Evolutionary conservation across 2,329 filamentous ascomycete species (phyloP).

Genomic region (Scortechinia acanthostroma): DNA sequence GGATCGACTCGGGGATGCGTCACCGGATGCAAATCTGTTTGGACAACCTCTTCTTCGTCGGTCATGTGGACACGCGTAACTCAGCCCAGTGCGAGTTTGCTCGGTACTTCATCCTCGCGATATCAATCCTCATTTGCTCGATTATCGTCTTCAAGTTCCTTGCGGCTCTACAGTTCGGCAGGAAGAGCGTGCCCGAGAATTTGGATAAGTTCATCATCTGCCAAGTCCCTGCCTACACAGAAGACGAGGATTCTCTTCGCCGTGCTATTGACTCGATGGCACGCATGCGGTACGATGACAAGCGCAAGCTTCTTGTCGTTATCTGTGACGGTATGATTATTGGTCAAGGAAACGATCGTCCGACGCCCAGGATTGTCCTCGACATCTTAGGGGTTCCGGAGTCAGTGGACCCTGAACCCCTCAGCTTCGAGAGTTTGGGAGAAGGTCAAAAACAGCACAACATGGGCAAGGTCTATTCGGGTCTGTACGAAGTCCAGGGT

Average conservation of each 20-base stretch:
- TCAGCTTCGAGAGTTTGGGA: slow-evolving; percentile 93
- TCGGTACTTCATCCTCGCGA: slow-evolving; percentile 78
- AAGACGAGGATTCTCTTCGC: slow-evolving; percentile 93
- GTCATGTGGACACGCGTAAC: slow-evolving; percentile 83
- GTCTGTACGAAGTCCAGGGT: slow-evolving; percentile 92
- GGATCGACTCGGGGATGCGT: slow-evolving; percentile 46
- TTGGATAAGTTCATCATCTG: slow-evolving; percentile 98
- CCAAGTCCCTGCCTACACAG: slow-evolving; percentile 94
- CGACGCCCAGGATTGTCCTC: slow-evolving; percentile 89
- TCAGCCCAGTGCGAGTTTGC: slow-evolving; percentile 80
- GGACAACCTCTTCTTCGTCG: slow-evolving; percentile 91
- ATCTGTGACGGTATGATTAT: slow-evolving; percentile 99
- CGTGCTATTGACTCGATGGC: slow-evolving; percentile 95
- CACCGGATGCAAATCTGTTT: slow-evolving; percentile 73
- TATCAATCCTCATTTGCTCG: slow-evolving; percentile 71
- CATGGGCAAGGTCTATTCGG: slow-evolving; percentile 98
- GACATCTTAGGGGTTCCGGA: slow-evolving; percentile 95
- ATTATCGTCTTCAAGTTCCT: slow-evolving; percentile 95
- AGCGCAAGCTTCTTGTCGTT: slow-evolving; percentile 87
- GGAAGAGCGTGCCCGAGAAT: slow-evolving; percentile 86
- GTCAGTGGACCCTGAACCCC: slow-evolving; percentile 84
- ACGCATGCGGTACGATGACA: slow-evolving; percentile 94
- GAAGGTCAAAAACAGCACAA: slow-evolving; percentile 97
- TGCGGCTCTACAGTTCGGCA: slow-evolving; percentile 86
- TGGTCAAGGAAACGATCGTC: slow-evolving; percentile 91